Evolutionary conservation across 1,284 basidiomycete genomes (phyloP).

Genomic region (Marasmius tenuissimus): DNA sequence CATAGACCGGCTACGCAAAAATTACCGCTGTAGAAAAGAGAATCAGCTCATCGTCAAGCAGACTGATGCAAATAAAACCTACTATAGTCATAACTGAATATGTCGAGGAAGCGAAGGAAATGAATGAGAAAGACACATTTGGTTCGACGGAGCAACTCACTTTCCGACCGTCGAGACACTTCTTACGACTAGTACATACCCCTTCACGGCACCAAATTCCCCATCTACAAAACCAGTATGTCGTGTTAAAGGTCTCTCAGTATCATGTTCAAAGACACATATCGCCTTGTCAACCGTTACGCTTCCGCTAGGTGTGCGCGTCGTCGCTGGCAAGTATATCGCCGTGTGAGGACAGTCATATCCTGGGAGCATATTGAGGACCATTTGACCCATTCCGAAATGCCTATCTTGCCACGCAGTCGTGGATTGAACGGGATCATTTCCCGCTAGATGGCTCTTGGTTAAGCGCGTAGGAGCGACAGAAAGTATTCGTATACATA

Average conservation of each 20-base stretch:
- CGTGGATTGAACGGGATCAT: conserved; percentile 62
- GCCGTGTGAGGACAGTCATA: conserved; percentile 70
- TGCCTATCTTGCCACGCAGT: conserved; percentile 67
- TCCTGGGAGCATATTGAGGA: conserved; percentile 57
- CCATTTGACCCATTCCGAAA: conserved; percentile 62
- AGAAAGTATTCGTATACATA: conserved; percentile 20
- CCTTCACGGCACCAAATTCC: conserved; percentile 59
- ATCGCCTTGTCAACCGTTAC: conserved; percentile 51
- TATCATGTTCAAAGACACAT: conserved; percentile 66
- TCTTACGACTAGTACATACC: conserved; percentile 57
- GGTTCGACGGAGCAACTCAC: conserved; percentile 33
- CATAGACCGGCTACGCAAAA: neutral
- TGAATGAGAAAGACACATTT: no score
- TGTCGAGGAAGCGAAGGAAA: neutral
- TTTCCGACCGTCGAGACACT: conserved; percentile 63
- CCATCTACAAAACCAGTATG: conserved; percentile 52
- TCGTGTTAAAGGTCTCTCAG: conserved; percentile 54
- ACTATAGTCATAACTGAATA: conserved; percentile 55
- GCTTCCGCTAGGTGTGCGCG: conserved; percentile 44
- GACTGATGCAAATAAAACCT: conserved; percentile 21
- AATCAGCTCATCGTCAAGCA: neutral
- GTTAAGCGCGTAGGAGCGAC: neutral
- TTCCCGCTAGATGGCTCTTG: conserved; percentile 41
- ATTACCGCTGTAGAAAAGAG: neutral
- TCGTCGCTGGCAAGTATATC: conserved; percentile 56